Evolutionary conservation across 805 yeast genomes (phyloP), one percentile per base, ranked within the genome.

Genomic region (Lachancea sp.): DNA sequence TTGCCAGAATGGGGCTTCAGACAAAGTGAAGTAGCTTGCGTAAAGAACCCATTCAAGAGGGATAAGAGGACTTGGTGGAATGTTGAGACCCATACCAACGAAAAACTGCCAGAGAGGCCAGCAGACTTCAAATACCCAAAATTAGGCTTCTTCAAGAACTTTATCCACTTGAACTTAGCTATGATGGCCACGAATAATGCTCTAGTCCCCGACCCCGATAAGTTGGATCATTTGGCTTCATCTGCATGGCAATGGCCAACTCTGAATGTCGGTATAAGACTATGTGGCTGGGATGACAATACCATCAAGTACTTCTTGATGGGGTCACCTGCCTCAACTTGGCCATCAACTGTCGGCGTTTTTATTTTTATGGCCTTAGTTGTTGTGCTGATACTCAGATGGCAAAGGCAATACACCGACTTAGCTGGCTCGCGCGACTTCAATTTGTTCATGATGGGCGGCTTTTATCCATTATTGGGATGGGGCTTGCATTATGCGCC

Each of bases 181-280:
- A 84, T 83, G 92, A 83, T 83, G 92, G 87, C 90, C n/a, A 80
- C 90, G n/a, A 84, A 84, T 60, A 84, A 83, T 54, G 94, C 89
- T 1, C 71, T 84, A 56, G 71, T 84, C 39, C 89, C 92, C 18
- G 92, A 83, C 52, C 61, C 72, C 3, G 92, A 84, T 49, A 83
- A 83, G 54, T 74, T 69, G 46, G 95, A 84, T 59, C 74, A 72
- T 44, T 66, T 84, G 45, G 78, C 88, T 3, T 83, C 92, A 12
- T 64, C 74, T 38, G 84, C 84, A 64, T 84, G 95, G 95, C 83
- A 84, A 69, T 84, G 95, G 95, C 95, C 95, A 42, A 74, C 83
- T 17, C 69, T 83, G 56, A 68, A 77, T 46, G 72, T 72, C 34
- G 95, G 95, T 52, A 74, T 84, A 51, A 75, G 95, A 68, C 69